These are phyloP conservation scores for Aspergillus saccharolyticus DNA, from an alignment of 495 filamentous ascomycete genomes.

Conservation along the genomic window DNA sequence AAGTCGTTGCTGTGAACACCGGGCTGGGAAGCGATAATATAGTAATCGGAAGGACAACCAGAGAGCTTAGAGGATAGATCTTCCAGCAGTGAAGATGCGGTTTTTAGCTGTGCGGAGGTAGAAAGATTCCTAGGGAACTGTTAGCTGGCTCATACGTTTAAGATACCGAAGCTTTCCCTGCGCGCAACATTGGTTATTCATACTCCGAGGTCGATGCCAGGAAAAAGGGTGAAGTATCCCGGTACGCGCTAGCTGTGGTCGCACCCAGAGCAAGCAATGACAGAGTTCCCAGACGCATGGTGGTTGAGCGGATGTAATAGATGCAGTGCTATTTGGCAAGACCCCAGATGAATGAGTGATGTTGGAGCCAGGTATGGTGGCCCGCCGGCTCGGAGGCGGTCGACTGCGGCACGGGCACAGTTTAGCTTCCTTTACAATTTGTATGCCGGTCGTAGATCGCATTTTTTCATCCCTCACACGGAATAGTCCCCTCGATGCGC, in stretches of 20 bases:
- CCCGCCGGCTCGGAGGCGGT: slow-evolving; percentile 23
- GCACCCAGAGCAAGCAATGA: slow-evolving; percentile 58
- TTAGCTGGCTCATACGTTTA: slow-evolving; percentile 24
- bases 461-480: slow-evolving; percentile 10
- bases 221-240: slow-evolving; percentile 82
- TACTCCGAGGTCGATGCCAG: slow-evolving; percentile 77
- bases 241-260: slow-evolving; percentile 62
- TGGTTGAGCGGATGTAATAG: slow-evolving; percentile 24
- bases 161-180: not conserved
- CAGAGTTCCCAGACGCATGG: slow-evolving; percentile 58
- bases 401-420: slow-evolving; percentile 13
- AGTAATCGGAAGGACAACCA: slow-evolving; percentile 68
- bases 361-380: slow-evolving; percentile 19
- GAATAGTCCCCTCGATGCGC: not conserved
- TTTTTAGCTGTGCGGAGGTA: slow-evolving; percentile 40
- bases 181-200: slow-evolving; percentile 23
- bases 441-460: not conserved
- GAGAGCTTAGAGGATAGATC: slow-evolving; percentile 44
- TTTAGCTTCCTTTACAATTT: slow-evolving; percentile 12
- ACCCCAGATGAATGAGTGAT: slow-evolving; percentile 13
- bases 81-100: slow-evolving; percentile 33
- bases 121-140: slow-evolving; percentile 36
- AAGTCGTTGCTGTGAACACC: slow-evolving; percentile 67
- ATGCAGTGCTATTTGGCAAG: slow-evolving; percentile 8
- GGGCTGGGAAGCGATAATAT: slow-evolving; percentile 77